These are phyloP conservation scores for Testicularia cyperi DNA, from an alignment of 1,284 basidiomycete genomes.

Conservation along the genomic window DNA sequence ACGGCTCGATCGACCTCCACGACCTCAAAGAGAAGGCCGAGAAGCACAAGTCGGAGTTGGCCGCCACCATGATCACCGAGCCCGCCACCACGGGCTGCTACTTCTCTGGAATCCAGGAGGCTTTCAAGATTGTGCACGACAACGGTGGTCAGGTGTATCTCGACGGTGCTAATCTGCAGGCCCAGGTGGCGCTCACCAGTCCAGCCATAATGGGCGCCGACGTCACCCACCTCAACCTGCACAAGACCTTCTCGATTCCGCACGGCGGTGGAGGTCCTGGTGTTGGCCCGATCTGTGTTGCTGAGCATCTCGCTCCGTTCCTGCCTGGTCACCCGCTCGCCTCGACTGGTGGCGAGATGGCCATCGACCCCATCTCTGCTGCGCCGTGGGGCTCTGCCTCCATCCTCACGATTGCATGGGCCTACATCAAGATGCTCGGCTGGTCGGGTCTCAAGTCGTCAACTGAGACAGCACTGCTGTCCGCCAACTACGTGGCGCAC, in stretches of 20 bases:
- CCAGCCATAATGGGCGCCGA: slow-evolving; percentile 95
- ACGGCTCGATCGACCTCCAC: slow-evolving; percentile 84
- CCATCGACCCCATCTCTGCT: slow-evolving; percentile 84
- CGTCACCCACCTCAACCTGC: slow-evolving; percentile 95
- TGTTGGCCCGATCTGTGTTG: slow-evolving; percentile 91
- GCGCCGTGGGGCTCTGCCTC: slow-evolving; percentile 93
- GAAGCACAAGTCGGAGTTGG: slow-evolving; percentile 85
- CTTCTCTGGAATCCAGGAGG: slow-evolving; percentile 86
- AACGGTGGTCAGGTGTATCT: slow-evolving; percentile 97
- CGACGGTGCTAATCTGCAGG: slow-evolving; percentile 92
- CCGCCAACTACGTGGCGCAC: slow-evolving; percentile 94
- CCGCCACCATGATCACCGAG: slow-evolving; percentile 86
- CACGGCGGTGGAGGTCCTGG: slow-evolving; percentile 97
- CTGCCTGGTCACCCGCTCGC: slow-evolving; percentile 86
- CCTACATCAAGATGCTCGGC: slow-evolving; percentile 78
- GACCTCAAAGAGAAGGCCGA: slow-evolving; percentile 85
- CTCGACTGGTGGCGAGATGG: slow-evolving; percentile 69
- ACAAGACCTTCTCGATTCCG: slow-evolving; percentile 94
- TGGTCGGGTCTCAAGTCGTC: slow-evolving; percentile 81
- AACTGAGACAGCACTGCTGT: slow-evolving; percentile 83
- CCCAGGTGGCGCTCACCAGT: slow-evolving; percentile 90
- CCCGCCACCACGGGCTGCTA: slow-evolving; percentile 93
- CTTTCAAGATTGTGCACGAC: slow-evolving; percentile 89
- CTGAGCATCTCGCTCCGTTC: slow-evolving; percentile 89
- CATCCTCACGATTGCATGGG: slow-evolving; percentile 95